Percentiles rank a stretch among this genome's conserved stretches.
These are phyloP conservation scores for Camptophora hylomeconis DNA, from an alignment of 2,329 filamentous ascomycete genomes.

Conservation along the genomic window DNA sequence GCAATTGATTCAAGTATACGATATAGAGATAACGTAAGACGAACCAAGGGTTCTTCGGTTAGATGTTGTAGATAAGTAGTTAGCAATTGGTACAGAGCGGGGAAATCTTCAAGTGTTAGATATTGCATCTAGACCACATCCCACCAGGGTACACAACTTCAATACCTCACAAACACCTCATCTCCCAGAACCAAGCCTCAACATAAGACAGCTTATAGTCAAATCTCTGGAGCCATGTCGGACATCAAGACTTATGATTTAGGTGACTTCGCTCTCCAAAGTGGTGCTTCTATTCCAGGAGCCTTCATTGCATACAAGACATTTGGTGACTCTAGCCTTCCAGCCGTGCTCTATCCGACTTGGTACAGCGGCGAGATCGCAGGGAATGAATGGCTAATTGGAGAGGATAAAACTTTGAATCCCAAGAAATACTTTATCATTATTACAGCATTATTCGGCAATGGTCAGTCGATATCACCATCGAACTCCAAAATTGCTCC, in stretches of 20 bases:
- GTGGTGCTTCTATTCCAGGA: conserved; percentile 45
- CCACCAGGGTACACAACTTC: no score
- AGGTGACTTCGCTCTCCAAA: conserved; percentile 55
- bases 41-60: no score
- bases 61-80: no score
- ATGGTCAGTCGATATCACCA: conserved; percentile 54
- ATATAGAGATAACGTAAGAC: no score
- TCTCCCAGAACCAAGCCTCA: not conserved
- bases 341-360: conserved; percentile 61
- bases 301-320: conserved; percentile 68
- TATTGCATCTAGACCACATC: no score
- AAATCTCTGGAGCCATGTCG: conserved; percentile 6
- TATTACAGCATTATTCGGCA: conserved; percentile 55
- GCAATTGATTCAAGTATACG: no score
- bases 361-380: conserved; percentile 60
- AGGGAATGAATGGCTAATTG: conserved; percentile 65
- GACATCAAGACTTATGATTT: conserved; percentile 43
- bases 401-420: conserved; percentile 49
- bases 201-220: conserved; percentile 7
- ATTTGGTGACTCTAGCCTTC: conserved; percentile 48
- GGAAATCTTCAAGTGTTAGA: no score
- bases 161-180: not conserved
- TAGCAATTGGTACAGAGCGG: no score
- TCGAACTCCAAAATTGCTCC: conserved; percentile 46
- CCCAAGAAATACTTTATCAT: conserved; percentile 56